A percentile compares a stretch with the other conserved stretches of the same genome.
Evolutionary conservation across 345 rosid genomes (phyloP).

Genomic region (Linum trigynum): DNA sequence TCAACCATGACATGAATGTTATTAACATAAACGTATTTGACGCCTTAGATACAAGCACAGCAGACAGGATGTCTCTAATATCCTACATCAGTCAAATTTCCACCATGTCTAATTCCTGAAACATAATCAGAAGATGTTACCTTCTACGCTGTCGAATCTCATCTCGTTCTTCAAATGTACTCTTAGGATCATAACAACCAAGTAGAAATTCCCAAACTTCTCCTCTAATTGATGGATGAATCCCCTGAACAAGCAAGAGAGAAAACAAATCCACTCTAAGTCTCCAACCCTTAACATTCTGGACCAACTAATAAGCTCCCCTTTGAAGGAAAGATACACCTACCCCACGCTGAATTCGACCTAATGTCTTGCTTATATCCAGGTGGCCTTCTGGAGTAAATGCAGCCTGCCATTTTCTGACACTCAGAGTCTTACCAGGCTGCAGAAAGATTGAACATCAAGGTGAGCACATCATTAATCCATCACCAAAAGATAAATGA

Average conservation of each 20-base stretch:
- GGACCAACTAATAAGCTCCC: conserved; percentile 4
- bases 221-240: conserved; percentile 97
- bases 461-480: conserved; percentile 3
- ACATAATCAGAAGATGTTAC: conserved; percentile 26
- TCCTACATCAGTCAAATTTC: not conserved
- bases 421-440: conserved; percentile 97
- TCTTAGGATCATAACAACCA: conserved; percentile 84
- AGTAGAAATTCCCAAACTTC: conserved; percentile 99
- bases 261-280: not conserved
- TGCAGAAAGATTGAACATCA: conserved; percentile 26
- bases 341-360: conserved; percentile 84
- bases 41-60: not conserved
- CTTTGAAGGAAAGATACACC: conserved; percentile 12
- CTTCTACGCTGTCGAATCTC: conserved; percentile 65
- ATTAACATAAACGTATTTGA: not conserved
- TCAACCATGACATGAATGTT: not conserved
- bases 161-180: conserved; percentile 85
- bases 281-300: conserved; percentile 1
- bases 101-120: not conserved
- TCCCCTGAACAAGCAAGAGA: conserved; percentile 38
- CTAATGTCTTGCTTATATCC: conserved; percentile 71
- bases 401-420: conserved; percentile 94
- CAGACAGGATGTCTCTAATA: too few relatives aligned
- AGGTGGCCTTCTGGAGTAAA: conserved; percentile 67
- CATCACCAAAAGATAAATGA: not conserved